A percentile compares a stretch with the other conserved stretches of the same genome.
These are phyloP conservation scores for Murraya paniculata DNA, from an alignment of 345 rosid species.

Conservation along the genomic window DNA sequence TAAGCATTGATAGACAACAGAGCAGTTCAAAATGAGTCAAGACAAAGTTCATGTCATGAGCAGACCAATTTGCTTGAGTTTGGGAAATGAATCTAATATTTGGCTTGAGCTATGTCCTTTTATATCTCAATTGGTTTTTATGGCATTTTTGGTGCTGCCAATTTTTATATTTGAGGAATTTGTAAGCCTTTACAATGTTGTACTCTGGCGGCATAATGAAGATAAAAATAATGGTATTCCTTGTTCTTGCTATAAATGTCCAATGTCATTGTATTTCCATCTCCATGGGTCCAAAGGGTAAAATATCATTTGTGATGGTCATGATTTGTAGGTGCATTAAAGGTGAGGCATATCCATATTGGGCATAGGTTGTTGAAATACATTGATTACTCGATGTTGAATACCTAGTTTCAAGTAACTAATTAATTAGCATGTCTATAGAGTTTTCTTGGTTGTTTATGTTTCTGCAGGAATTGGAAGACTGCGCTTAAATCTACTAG, in stretches of 20 bases:
- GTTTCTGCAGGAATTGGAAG: constrained; percentile 56
- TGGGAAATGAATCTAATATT: not conserved
- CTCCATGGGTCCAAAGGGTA: not conserved
- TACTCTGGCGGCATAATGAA: not conserved
- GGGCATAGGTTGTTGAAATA: not conserved
- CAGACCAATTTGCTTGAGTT: not conserved
- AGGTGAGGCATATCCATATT: too few species aligned
- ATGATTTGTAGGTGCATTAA: not conserved
- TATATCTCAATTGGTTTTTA: not conserved
- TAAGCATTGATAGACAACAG: not conserved
- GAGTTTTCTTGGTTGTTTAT: not conserved
- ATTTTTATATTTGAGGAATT: not conserved
- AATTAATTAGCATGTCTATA: not conserved
- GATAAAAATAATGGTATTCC: not conserved
- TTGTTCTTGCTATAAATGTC: not conserved
- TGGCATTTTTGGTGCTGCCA: not conserved
- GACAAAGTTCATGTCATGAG: not conserved
- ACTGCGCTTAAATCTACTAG: constrained; percentile 46
- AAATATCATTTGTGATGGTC: not conserved
- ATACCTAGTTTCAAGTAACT: not conserved
- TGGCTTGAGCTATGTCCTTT: not conserved
- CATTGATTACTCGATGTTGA: not conserved
- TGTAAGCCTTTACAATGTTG: not conserved
- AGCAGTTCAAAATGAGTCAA: not conserved
- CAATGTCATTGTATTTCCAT: not conserved